Percentiles rank a stretch among this genome's conserved stretches.
phyloP scores from a whole-genome alignment of 495 filamentous ascomycete genomes.

The Beverwykella pulmonaria region DNA sequence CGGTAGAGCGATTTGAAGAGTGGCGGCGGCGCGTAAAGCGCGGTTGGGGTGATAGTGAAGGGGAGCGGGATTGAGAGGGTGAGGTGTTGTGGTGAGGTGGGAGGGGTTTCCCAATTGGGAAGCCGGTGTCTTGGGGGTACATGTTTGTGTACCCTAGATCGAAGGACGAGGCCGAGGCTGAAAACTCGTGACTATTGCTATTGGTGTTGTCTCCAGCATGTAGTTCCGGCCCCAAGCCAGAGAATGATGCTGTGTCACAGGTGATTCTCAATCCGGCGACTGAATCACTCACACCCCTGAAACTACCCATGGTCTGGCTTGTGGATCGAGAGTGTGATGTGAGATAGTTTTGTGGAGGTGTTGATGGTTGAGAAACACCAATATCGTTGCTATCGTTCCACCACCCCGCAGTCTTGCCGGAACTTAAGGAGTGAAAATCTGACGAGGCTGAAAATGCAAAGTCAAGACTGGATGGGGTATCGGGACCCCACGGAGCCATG shows the following conservation, averaged over 20 bases:
- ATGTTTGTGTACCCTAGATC: constrained; percentile 3
- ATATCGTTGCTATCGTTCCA: neutral
- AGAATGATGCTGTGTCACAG: constrained; percentile 22
- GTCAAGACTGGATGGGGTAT: constrained; percentile 27
- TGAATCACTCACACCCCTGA: neutral
- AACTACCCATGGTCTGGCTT: constrained; percentile 1
- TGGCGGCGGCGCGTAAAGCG: constrained; percentile 16
- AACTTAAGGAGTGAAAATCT: constrained; percentile 18
- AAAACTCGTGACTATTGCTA: neutral
- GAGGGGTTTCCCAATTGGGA: constrained; percentile 3
- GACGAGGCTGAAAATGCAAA: constrained; percentile 38
- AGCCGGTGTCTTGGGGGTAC: neutral
- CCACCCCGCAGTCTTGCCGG: constrained; percentile 18
- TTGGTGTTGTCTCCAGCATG: neutral
- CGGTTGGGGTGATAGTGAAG: constrained; percentile 17
- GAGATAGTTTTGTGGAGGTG: neutral
- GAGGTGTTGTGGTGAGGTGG: neutral
- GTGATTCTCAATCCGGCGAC: constrained; percentile 31
- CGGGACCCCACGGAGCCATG: constrained; percentile 35
- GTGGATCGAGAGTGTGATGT: constrained; percentile 4
- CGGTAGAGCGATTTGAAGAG: neutral
- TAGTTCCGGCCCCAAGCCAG: neutral
- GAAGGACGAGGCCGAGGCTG: constrained; percentile 13
- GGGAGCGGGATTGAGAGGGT: constrained; percentile 22
- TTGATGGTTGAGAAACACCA: constrained; percentile 13